Conservation (phyloP, 148 eudicot genomes). For the Vaccinium vitisidaea region DNA sequence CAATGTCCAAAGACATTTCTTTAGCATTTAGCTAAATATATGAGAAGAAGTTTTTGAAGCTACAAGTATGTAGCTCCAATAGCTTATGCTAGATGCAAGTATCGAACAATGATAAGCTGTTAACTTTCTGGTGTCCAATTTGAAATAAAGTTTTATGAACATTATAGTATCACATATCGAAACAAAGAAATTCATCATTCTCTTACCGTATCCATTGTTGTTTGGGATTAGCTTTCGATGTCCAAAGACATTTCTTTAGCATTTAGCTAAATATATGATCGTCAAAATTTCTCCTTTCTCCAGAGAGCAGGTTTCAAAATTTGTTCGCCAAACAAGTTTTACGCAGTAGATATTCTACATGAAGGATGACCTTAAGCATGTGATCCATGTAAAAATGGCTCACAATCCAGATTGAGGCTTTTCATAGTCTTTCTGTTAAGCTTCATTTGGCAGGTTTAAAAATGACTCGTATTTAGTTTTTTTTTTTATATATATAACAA, state of each 20-base stretch:
- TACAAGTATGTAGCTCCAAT: constrained; percentile 21
- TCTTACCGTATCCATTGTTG: neutral
- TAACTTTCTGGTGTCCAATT: neutral
- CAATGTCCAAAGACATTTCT: neutral
- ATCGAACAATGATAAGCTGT: neutral
- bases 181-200: neutral
- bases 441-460: too few species aligned
- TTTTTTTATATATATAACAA: too few species aligned
- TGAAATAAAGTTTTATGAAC: neutral
- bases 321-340: neutral
- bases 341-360: neutral
- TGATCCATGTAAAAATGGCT: neutral
- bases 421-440: neutral
- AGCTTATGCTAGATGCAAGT: constrained; percentile 16
- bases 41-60: neutral
- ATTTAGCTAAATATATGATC: neutral
- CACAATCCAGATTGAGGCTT: constrained; percentile 73
- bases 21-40: neutral
- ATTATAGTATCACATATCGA: neutral
- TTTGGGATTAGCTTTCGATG: neutral
- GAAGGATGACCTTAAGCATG: neutral
- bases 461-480: neutral
- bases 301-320: neutral
- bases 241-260: neutral
- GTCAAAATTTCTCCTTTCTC: neutral